phyloP scores from a whole-genome alignment of 2,329 filamentous ascomycete genomes.

The Coleophoma crateriformis region DNA sequence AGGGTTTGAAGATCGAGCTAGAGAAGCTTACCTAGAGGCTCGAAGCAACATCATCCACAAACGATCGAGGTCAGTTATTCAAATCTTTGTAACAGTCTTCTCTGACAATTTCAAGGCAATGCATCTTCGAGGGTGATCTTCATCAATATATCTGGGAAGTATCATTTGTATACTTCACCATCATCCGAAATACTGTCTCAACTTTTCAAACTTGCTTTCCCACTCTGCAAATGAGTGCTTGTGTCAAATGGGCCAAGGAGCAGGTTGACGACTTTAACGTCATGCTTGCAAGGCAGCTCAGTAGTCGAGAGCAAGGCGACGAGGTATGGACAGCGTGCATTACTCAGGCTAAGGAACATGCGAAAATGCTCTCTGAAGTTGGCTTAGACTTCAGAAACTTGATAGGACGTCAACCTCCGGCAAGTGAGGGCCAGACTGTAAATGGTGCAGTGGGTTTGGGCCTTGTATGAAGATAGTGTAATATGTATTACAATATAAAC shows the following conservation, averaged over 20 bases:
- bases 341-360: slow-evolving; percentile 74
- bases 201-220: slow-evolving; percentile 88
- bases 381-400: slow-evolving; percentile 85
- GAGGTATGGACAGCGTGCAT: slow-evolving; percentile 79
- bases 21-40: slow-evolving; percentile 80
- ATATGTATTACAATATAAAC: neutral
- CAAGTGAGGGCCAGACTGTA: slow-evolving; percentile 4
- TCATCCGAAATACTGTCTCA: slow-evolving; percentile 87
- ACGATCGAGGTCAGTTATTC: slow-evolving; percentile 62
- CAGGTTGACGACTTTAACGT: slow-evolving; percentile 87
- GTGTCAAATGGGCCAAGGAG: slow-evolving; percentile 97
- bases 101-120: slow-evolving; percentile 57
- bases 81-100: slow-evolving; percentile 9
- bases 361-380: slow-evolving; percentile 73
- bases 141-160: slow-evolving; percentile 92
- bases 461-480: slow-evolving; percentile 7
- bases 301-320: slow-evolving; percentile 73
- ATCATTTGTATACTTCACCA: slow-evolving; percentile 90
- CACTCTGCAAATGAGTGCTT: slow-evolving; percentile 81
- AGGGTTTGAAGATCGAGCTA: slow-evolving; percentile 83
- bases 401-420: slow-evolving; percentile 54
- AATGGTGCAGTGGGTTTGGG: slow-evolving; percentile 34
- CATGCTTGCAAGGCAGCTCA: slow-evolving; percentile 77
- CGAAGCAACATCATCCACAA: slow-evolving; percentile 74
- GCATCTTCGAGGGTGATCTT: slow-evolving; percentile 90